phyloP scores from a whole-genome alignment of 2,329 filamentous ascomycete genomes.

The Aspergillus versicolor region DNA sequence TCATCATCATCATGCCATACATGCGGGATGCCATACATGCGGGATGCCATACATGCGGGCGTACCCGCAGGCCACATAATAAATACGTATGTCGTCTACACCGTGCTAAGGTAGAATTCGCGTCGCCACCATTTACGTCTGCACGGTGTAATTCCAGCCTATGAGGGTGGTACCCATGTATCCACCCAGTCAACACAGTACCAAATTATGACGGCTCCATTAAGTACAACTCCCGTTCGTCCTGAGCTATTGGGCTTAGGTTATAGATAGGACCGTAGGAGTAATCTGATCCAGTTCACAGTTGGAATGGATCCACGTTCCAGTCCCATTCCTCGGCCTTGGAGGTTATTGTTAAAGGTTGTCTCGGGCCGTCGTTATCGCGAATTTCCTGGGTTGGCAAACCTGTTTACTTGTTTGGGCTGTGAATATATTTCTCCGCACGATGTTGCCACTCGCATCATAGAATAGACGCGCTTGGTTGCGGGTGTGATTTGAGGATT shows the following conservation, averaged over 20 bases:
- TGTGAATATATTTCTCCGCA: not conserved
- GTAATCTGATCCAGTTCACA: no score
- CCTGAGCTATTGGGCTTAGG: no score
- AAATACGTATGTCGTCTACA: not conserved
- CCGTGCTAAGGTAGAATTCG: not conserved
- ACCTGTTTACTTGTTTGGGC: not conserved
- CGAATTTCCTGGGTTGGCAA: not conserved
- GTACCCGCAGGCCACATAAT: not conserved
- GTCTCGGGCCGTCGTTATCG: no score
- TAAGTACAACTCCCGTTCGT: no score
- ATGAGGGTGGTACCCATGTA: not conserved
- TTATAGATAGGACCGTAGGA: no score
- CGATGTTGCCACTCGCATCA: not conserved
- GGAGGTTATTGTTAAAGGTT: no score
- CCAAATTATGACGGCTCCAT: not conserved
- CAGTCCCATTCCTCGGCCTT: no score
- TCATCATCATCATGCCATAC: not conserved
- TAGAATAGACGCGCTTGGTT: not conserved
- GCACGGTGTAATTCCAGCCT: not conserved
- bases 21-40: not conserved
- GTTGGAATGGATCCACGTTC: no score
- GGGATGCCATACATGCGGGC: not conserved
- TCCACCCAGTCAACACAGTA: not conserved
- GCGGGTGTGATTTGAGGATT: not conserved
- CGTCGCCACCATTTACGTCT: slow-evolving; percentile 8